Evolutionary conservation across 139 green algal species (phyloP).

Genomic region (Trebouxia sp.): DNA sequence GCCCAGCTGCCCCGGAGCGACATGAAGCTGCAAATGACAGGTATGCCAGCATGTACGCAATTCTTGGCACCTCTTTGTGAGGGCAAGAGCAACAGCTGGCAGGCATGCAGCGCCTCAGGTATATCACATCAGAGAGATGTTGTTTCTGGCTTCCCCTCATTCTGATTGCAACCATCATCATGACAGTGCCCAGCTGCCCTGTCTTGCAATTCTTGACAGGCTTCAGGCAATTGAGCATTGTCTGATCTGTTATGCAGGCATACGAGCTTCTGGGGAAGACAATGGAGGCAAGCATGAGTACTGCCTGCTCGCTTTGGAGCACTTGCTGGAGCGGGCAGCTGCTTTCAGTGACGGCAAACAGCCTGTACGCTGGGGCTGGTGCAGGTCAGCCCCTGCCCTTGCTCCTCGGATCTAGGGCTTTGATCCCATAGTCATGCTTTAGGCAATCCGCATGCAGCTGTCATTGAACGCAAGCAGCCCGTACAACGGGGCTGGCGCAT

Average conservation of each 20-base stretch:
- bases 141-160: no score
- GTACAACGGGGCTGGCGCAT: neutral
- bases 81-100: neutral
- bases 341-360: neutral
- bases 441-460: neutral
- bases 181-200: neutral
- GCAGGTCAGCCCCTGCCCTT: slow-evolving; percentile 11
- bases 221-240: neutral
- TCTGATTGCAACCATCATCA: neutral
- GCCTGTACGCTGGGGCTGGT: slow-evolving; percentile 42
- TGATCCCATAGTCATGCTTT: neutral
- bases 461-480: neutral
- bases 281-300: slow-evolving; percentile 23
- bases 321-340: slow-evolving; percentile 28
- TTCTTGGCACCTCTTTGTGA: no score
- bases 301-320: slow-evolving; percentile 25
- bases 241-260: neutral
- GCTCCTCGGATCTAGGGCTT: neutral
- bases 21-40: no score
- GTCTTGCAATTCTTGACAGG: neutral
- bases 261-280: neutral
- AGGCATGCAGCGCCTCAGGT: neutral
- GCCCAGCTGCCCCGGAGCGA: no score
- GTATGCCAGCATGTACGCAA: no score
- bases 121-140: no score